Evolutionary conservation across 2,329 filamentous ascomycete species (phyloP).

Genomic region (Phialemonium atrogriseum): DNA sequence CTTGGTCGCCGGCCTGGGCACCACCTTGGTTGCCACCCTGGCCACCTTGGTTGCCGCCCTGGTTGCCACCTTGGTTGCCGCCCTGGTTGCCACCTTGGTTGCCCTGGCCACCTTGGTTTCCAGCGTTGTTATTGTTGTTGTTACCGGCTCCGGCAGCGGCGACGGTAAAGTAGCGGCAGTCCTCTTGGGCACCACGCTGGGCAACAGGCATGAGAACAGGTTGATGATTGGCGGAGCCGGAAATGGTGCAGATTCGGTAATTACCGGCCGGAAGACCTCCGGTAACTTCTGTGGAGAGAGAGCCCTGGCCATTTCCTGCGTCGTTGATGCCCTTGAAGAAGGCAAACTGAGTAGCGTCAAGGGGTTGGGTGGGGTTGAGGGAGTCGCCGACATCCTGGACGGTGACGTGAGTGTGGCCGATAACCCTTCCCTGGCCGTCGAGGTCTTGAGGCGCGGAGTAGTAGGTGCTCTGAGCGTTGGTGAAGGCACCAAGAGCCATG

Average conservation of each 20-base stretch:
- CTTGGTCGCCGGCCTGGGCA: slow-evolving; percentile 7
- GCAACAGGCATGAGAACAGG: slow-evolving; percentile 59
- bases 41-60: slow-evolving; percentile 14
- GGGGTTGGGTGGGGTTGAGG: slow-evolving; percentile 41
- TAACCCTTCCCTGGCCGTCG: slow-evolving; percentile 38
- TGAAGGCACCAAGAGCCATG: slow-evolving; percentile 50
- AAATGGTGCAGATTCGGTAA: slow-evolving; percentile 60
- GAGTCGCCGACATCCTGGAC: slow-evolving; percentile 46
- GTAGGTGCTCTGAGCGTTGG: slow-evolving; percentile 51
- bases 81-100: slow-evolving; percentile 8
- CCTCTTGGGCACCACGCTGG: slow-evolving; percentile 58
- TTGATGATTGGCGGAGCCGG: slow-evolving; percentile 56
- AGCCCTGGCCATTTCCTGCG: slow-evolving; percentile 45
- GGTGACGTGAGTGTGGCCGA: slow-evolving; percentile 54
- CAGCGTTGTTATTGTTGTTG: too few relatives aligned
- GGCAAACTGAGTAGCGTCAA: slow-evolving; percentile 44
- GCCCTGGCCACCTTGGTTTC: slow-evolving; percentile 4
- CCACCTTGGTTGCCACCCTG: slow-evolving; percentile 11
- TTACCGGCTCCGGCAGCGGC: slow-evolving; percentile 15
- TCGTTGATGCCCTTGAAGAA: slow-evolving; percentile 65
- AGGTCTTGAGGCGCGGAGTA: slow-evolving; percentile 53
- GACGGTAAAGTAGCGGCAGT: slow-evolving; percentile 55
- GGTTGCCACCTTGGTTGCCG: slow-evolving; percentile 14
- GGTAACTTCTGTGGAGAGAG: slow-evolving; percentile 42
- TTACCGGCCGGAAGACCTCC: slow-evolving; percentile 53